A percentile compares a stretch with the other conserved stretches of the same genome.
Evolutionary conservation across 148 eudicot genomes (phyloP).

Genomic region (Camellia sinensis): DNA sequence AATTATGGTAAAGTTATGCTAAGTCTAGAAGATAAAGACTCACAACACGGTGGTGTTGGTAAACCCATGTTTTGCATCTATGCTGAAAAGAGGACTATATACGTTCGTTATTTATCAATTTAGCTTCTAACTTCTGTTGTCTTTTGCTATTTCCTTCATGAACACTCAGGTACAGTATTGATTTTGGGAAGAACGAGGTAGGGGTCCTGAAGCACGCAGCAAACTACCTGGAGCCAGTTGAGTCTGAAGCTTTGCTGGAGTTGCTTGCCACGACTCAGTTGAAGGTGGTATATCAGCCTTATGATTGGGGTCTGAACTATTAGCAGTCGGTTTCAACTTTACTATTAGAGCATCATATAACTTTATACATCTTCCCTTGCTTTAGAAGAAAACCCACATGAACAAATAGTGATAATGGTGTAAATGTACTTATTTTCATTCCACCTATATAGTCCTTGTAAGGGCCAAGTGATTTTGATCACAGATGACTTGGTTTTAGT

Average conservation of each 20-base stretch:
- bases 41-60: neutral
- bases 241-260: conserved; percentile 38
- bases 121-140: neutral
- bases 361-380: conserved; percentile 12
- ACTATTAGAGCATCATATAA: neutral
- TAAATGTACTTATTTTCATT: neutral
- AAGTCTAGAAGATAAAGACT: neutral
- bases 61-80: neutral
- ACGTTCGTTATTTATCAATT: neutral
- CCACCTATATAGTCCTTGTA: neutral
- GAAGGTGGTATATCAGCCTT: conserved; percentile 48
- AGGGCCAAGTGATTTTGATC: neutral
- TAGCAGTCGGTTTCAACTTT: conserved; percentile 11
- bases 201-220: conserved; percentile 55
- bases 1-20: neutral
- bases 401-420: neutral
- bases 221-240: conserved; percentile 37
- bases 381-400: neutral
- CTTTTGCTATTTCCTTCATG: neutral
- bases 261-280: conserved; percentile 38
- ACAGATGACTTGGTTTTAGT: neutral
- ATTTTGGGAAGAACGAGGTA: conserved; percentile 49
- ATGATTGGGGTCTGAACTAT: conserved; percentile 46
- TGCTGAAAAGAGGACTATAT: neutral
- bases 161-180: conserved; percentile 41